Conservation (phyloP, 805 yeast species). For the Jamesozyma gamospora region DNA sequence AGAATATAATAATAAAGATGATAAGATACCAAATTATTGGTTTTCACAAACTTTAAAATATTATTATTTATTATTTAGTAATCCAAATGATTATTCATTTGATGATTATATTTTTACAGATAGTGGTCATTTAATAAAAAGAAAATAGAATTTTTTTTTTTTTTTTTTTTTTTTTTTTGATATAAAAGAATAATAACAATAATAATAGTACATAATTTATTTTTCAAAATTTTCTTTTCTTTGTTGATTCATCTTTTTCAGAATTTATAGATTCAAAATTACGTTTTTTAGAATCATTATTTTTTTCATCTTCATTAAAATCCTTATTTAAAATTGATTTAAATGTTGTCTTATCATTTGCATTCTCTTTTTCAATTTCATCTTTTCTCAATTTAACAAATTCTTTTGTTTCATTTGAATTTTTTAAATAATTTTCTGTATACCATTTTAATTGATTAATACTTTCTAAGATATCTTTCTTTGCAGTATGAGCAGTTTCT, state of each 20-base stretch:
- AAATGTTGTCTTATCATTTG: not conserved
- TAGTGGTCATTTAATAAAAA: constrained; percentile 51
- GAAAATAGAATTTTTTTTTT: not conserved
- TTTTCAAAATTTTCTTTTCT: not conserved
- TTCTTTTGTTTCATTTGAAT: constrained; percentile 7
- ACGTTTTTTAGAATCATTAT: not conserved
- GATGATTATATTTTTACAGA: constrained; percentile 51
- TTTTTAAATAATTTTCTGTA: constrained; percentile 48
- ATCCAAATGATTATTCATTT: constrained; percentile 34
- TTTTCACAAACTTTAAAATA: constrained; percentile 52
- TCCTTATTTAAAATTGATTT: no score
- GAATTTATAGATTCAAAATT: not conserved
- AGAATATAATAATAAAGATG: constrained; percentile 25
- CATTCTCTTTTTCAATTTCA: not conserved
- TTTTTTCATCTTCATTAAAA: not conserved
- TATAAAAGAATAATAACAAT: no score
- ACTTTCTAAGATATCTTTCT: constrained; percentile 79
- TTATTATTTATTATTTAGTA: constrained; percentile 40
- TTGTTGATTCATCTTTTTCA: not conserved
- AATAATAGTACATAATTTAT: no score
- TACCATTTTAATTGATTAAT: constrained; percentile 77
- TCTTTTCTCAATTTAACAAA: constrained; percentile 7
- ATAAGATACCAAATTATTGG: constrained; percentile 40
- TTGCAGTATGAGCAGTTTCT: constrained; percentile 72
- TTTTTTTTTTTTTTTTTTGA: not conserved